A percentile compares a stretch with the other conserved stretches of the same genome.
Conservation (phyloP, 2,329 filamentous ascomycete genomes). For the Botrytis galanthina region DNA sequence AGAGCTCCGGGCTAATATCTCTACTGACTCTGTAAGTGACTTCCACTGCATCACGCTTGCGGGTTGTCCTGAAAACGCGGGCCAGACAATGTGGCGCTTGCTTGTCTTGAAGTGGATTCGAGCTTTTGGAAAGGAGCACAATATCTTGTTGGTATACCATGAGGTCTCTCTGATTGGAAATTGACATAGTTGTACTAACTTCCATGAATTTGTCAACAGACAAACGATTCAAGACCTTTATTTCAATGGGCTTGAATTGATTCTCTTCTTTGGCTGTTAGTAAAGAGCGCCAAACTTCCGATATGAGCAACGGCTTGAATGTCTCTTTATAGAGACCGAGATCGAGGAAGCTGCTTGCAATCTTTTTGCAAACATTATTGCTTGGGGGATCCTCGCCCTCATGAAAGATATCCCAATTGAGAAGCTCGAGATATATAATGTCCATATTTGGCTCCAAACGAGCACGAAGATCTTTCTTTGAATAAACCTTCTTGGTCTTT, state of each 20-base stretch:
- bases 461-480: slow-evolving; percentile 90
- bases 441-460: slow-evolving; percentile 87
- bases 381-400: slow-evolving; percentile 81
- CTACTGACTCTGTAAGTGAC: slow-evolving; percentile 82
- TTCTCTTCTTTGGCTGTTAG: slow-evolving; percentile 86
- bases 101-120: slow-evolving; percentile 65
- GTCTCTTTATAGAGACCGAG: slow-evolving; percentile 80
- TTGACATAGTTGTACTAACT: slow-evolving; percentile 78
- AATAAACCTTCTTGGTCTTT: slow-evolving; percentile 76
- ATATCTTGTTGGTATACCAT: slow-evolving; percentile 82
- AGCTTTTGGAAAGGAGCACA: slow-evolving; percentile 74
- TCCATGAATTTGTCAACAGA: slow-evolving; percentile 93
- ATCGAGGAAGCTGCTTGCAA: slow-evolving; percentile 74
- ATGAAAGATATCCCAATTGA: slow-evolving; percentile 95
- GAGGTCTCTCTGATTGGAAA: slow-evolving; percentile 67
- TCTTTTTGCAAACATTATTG: slow-evolving; percentile 68
- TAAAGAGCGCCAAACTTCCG: slow-evolving; percentile 95
- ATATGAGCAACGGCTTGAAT: slow-evolving; percentile 84
- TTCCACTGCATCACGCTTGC: slow-evolving; percentile 79
- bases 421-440: slow-evolving; percentile 76
- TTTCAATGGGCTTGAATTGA: slow-evolving; percentile 74
- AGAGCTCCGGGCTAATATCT: slow-evolving; percentile 47
- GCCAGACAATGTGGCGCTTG: slow-evolving; percentile 79
- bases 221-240: slow-evolving; percentile 83
- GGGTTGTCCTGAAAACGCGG: slow-evolving; percentile 73